Percentiles rank a stretch among this genome's conserved stretches.
Conservation (phyloP, 176 grass and related monocot genomes). For the Hsuehochloa calcarea region DNA sequence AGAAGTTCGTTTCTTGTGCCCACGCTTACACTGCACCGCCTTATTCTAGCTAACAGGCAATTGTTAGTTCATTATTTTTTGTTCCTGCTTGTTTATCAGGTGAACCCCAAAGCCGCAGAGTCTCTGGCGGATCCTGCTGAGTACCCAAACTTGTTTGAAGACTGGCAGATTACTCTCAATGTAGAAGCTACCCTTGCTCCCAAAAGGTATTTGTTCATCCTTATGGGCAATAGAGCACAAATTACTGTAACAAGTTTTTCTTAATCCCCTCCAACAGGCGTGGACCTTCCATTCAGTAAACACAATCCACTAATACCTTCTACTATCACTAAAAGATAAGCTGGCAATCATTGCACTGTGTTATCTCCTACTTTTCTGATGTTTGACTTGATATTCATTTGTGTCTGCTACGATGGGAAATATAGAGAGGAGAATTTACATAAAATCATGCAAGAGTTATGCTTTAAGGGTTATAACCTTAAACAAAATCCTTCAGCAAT, state of each 20-base stretch:
- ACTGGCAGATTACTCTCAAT: constrained; percentile 75
- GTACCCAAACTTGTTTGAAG: constrained; percentile 79
- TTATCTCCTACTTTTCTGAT: not conserved
- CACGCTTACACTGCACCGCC: not conserved
- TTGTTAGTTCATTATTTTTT: constrained; percentile 1
- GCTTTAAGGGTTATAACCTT: not conserved
- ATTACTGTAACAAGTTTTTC: not conserved
- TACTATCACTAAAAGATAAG: constrained; percentile 1
- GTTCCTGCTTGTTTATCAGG: constrained; percentile 24
- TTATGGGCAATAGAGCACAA: not conserved
- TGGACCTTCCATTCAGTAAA: not conserved
- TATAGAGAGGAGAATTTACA: not conserved
- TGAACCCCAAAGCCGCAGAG: constrained; percentile 81
- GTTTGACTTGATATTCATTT: not conserved
- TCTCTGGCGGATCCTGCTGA: constrained; percentile 78
- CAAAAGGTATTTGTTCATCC: constrained; percentile 36
- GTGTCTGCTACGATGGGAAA: not conserved
- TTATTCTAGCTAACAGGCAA: not conserved
- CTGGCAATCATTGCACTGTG: not conserved
- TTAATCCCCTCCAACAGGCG: not conserved
- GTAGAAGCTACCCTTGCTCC: constrained; percentile 54
- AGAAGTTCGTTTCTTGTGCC: not conserved
- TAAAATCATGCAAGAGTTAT: not conserved
- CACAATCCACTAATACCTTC: not conserved
- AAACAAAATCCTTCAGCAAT: not conserved